These are phyloP conservation scores for Umbilicus rupestris DNA, from an alignment of 164 flowering plant genomes.

Conservation along the genomic window DNA sequence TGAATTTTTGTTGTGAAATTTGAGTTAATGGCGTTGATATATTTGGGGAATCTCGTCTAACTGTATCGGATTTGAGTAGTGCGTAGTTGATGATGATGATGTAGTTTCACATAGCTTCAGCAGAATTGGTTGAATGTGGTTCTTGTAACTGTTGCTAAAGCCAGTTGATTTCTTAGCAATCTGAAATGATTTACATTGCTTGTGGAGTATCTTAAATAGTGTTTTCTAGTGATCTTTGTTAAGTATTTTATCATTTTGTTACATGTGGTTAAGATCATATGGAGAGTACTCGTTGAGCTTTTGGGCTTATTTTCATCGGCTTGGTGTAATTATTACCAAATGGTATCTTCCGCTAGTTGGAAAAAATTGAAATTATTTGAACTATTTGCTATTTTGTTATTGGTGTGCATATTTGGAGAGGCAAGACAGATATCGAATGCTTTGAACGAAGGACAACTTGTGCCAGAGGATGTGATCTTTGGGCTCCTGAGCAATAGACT, in stretches of 20 bases:
- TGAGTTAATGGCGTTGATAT: too few relatives aligned
- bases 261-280: neutral
- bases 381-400: too few relatives aligned
- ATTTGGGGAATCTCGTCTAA: too few relatives aligned
- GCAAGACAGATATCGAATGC: constrained; percentile 75
- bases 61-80: too few relatives aligned
- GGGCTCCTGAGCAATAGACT: constrained; percentile 73
- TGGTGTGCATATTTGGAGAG: neutral
- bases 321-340: neutral
- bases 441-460: constrained; percentile 69
- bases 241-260: neutral
- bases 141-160: too few relatives aligned
- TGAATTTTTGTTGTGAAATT: too few relatives aligned
- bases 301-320: neutral
- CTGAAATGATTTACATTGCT: neutral
- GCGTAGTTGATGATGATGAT: too few relatives aligned
- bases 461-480: constrained; percentile 75
- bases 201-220: neutral
- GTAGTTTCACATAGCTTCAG: too few relatives aligned
- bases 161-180: too few relatives aligned
- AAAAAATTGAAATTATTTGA: too few relatives aligned
- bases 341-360: too few relatives aligned
- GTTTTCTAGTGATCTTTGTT: neutral
- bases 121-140: too few relatives aligned
- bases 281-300: neutral